Conservation (phyloP, 2,329 filamentous ascomycete genomes). For the Clonostachys rosea region DNA sequence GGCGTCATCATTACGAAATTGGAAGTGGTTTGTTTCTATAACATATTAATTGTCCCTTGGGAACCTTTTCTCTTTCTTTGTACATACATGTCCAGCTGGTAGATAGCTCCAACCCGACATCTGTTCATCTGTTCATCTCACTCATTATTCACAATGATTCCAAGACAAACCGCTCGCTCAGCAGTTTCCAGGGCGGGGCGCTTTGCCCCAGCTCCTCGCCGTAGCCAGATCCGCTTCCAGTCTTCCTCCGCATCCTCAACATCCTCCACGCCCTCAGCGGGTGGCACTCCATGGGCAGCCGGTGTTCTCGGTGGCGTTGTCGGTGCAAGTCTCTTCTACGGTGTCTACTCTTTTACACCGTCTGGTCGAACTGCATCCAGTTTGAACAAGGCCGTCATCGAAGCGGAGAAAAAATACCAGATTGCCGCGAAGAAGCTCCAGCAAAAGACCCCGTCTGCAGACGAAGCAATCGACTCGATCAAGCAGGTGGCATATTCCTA, state of each 20-base stretch:
- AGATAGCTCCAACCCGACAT: no score
- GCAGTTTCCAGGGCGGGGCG: no score
- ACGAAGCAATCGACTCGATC: constrained; percentile 62
- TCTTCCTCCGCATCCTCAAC: constrained; percentile 25
- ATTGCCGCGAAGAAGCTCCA: constrained; percentile 56
- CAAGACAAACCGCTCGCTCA: no score
- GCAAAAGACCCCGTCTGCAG: constrained; percentile 58
- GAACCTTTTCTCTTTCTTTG: no score
- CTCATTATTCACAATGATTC: no score
- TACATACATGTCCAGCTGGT: no score
- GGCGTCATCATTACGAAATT: no score
- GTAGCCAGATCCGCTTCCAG: constrained; percentile 26
- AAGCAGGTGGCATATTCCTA: constrained; percentile 65
- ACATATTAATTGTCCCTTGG: no score
- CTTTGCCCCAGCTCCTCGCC: no score
- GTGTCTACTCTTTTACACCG: constrained; percentile 36
- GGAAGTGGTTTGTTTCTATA: no score
- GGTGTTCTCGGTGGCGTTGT: constrained; percentile 38
- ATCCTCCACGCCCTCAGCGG: constrained; percentile 15
- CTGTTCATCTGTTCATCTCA: no score
- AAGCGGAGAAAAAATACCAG: constrained; percentile 57
- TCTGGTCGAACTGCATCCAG: constrained; percentile 31
- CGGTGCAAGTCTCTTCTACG: constrained; percentile 35
- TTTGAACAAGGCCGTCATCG: constrained; percentile 41
- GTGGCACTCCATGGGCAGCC: constrained; percentile 26